phyloP scores from a whole-genome alignment of 805 yeast species.

The Hanseniaspora osmophila region DNA sequence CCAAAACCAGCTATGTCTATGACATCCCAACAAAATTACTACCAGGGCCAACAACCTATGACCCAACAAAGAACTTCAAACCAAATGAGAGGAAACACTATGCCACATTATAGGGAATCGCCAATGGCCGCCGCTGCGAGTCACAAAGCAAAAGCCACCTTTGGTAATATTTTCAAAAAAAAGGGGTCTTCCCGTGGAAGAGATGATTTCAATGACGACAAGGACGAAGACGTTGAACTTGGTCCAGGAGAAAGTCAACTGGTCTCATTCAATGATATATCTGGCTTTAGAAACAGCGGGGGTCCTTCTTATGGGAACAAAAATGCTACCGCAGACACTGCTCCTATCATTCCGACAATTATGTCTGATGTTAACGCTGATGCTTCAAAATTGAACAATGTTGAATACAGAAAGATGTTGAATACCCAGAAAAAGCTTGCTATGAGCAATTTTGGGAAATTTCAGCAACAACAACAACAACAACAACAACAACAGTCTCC shows the following conservation, averaged over 20 bases:
- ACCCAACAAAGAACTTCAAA: background rate
- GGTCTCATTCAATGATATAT: slow-evolving; percentile 50
- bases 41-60: background rate
- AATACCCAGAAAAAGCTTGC: slow-evolving; percentile 52
- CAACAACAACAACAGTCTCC: slow-evolving; percentile 1
- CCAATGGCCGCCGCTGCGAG: background rate
- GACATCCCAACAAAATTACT: background rate
- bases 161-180: slow-evolving; percentile 4
- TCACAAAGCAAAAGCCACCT: background rate
- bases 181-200: slow-evolving; percentile 9
- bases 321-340: slow-evolving; percentile 32
- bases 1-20: background rate
- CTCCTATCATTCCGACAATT: slow-evolving; percentile 66
- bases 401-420: slow-evolving; percentile 57
- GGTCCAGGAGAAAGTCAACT: slow-evolving; percentile 23
- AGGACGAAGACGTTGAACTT: slow-evolving; percentile 23
- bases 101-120: background rate
- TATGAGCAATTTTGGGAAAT: slow-evolving; percentile 26
- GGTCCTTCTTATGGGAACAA: slow-evolving; percentile 40
- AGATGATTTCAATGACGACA: slow-evolving; percentile 26
- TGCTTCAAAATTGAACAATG: slow-evolving; percentile 28
- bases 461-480: slow-evolving; percentile 23
- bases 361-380: slow-evolving; percentile 18
- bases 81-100: background rate
- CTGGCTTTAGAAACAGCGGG: slow-evolving; percentile 51